Evolutionary conservation across 768 basidiomycete genomes (phyloP).

Genomic region (Brasilioporus rufonigricans): DNA sequence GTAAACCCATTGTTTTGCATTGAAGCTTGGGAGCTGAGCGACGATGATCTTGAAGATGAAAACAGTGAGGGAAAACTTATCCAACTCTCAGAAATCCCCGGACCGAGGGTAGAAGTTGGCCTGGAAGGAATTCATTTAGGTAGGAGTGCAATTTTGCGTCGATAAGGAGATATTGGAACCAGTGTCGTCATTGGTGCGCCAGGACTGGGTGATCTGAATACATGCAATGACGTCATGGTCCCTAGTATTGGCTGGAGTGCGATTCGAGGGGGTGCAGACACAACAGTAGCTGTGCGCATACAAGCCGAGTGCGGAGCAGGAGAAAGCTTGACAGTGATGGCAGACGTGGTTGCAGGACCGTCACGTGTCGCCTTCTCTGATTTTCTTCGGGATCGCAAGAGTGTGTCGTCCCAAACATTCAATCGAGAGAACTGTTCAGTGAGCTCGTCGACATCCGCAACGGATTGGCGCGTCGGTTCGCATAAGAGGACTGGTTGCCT

Average conservation of each 20-base stretch:
- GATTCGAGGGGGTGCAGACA: neutral
- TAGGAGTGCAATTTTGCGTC: constrained; percentile 22
- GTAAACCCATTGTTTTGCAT: neutral
- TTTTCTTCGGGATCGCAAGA: neutral
- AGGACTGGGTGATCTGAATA: constrained; percentile 21
- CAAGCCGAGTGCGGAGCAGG: constrained; percentile 21
- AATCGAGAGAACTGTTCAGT: neutral
- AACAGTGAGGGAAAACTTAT: neutral
- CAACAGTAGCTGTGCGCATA: neutral
- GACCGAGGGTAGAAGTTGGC: neutral
- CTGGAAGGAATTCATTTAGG: constrained; percentile 27
- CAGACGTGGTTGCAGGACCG: constrained; percentile 3
- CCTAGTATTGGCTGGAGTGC: neutral
- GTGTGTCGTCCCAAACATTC: neutral
- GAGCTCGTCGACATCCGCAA: neutral
- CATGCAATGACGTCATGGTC: constrained; percentile 7
- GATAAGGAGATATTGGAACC: neutral
- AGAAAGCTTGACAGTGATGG: constrained; percentile 13
- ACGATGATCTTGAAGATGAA: neutral
- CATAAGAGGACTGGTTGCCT: neutral
- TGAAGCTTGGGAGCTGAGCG: neutral
- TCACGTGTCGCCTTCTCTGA: neutral
- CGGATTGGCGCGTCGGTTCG: neutral
- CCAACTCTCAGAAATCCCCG: neutral
- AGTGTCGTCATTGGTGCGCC: constrained; percentile 14